Evolutionary conservation across 2,329 filamentous ascomycete genomes (phyloP), one percentile per base, ranked within the genome.

Genomic region (Pestalotiopsis sp.): DNA sequence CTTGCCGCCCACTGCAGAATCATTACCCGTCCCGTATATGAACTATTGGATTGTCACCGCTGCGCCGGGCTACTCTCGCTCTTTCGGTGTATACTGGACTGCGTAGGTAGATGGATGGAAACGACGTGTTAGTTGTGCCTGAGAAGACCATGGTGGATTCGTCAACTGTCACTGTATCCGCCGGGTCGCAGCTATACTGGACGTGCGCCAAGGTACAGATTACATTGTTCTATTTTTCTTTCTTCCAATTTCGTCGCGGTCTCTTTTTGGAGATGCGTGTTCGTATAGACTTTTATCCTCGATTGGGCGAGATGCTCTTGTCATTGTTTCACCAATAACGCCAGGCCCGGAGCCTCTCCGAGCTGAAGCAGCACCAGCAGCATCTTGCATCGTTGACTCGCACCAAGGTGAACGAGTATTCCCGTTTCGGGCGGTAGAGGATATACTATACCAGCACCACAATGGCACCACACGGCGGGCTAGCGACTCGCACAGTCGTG

Each of bases 381-480:
- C 27, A 31, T 31, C 27, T 20, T 38, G 31, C 27, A 17, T 14
- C 12, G 20, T 61, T 61, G 59, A 61, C 31, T 61, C 59, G 25
- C 6, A 6, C 59, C 27, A 39, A 14, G n/a, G 59, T 61, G 59
- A 61, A 61, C 59, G 36, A 61, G 59, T 61, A 61, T 38, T 27
- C 31, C 59, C 27, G 59, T 36, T 61, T 61, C 7, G 59, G 59
- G 17, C 38, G 23, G 31, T 61, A 61, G 27, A 36, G 59, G 59
- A 36, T 61, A 61, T 61, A 61, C 59, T 61, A 61, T 39, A 36
- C 59, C 36, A 61, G 31, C 31, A 61, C 59, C 59, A 61, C n/a
- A 17, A 61, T 36, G 27, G 36, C 59, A 61, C 59, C 59, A 61
- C 59, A 61, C 38, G 14, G 5, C 27, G 23, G 14, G 31, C 36